phyloP scores from a whole-genome alignment of 805 yeast species.

The Zygotorulaspora florentina region DNA sequence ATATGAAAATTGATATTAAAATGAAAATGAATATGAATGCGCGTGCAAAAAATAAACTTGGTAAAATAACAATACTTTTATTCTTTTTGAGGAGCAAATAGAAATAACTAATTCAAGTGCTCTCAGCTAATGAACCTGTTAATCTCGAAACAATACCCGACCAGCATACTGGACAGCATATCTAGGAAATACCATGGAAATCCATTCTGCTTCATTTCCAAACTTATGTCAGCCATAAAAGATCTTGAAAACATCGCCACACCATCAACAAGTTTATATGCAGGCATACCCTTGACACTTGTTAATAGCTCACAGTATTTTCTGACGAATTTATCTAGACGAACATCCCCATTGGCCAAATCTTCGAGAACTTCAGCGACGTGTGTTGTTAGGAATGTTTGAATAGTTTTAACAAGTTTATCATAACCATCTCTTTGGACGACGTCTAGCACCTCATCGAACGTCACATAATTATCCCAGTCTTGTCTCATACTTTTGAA shows the following conservation, averaged over 20 bases:
- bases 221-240: constrained; percentile 25
- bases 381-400: constrained; percentile 14
- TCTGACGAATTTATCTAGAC: constrained; percentile 12
- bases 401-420: constrained; percentile 14
- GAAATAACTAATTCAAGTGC: background rate
- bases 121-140: constrained; percentile 12
- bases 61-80: background rate
- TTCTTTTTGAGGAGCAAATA: background rate
- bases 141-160: constrained; percentile 14
- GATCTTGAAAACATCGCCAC: constrained; percentile 26
- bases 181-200: constrained; percentile 15
- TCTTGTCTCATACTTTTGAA: constrained; percentile 48
- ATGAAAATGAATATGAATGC: background rate
- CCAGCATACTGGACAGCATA: constrained; percentile 13
- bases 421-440: constrained; percentile 19
- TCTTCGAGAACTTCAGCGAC: constrained; percentile 11
- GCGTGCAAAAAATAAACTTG: no score
- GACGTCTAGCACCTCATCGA: constrained; percentile 23
- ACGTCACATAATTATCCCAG: constrained; percentile 50
- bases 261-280: constrained; percentile 20
- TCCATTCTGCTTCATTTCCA: constrained; percentile 12
- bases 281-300: constrained; percentile 13
- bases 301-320: constrained; percentile 18
- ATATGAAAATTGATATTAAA: background rate
- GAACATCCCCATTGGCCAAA: constrained; percentile 9